A percentile compares a stretch with the other conserved stretches of the same genome.
phyloP scores from a whole-genome alignment of 2,329 filamentous ascomycete species.

The Tolypocladium paradoxum region DNA sequence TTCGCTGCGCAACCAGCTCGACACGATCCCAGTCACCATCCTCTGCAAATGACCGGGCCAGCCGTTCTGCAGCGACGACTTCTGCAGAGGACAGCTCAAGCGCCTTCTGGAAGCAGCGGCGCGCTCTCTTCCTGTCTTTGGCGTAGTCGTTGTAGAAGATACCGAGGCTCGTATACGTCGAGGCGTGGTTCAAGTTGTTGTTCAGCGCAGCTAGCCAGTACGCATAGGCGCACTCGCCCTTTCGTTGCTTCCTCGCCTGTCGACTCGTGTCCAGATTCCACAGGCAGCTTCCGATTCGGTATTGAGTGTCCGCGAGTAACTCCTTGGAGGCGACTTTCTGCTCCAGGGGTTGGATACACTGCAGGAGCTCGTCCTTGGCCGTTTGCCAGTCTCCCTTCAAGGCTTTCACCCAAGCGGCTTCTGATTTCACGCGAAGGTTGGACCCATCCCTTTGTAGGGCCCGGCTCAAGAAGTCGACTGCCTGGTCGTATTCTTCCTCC shows the following conservation, averaged over 20 bases:
- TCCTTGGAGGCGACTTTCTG: conserved; percentile 51
- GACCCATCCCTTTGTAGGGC: conserved; percentile 61
- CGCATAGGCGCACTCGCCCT: conserved; percentile 59
- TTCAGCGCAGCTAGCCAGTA: conserved; percentile 78
- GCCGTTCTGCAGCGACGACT: conserved; percentile 73
- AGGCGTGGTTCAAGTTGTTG: conserved; percentile 77
- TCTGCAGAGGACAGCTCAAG: conserved; percentile 86
- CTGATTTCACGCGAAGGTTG: conserved; percentile 72
- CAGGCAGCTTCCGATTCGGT: conserved; percentile 75
- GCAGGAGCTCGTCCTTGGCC: conserved; percentile 60
- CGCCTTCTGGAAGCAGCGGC: conserved; percentile 93
- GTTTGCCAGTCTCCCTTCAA: conserved; percentile 63
- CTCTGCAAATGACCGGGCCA: conserved; percentile 79
- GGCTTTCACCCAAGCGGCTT: conserved; percentile 87
- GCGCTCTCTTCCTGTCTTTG: conserved; percentile 73
- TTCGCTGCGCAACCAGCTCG: conserved; percentile 79
- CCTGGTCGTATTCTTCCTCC: conserved; percentile 76
- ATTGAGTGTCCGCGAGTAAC: conserved; percentile 75
- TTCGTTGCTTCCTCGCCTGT: conserved; percentile 65
- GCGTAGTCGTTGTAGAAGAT: conserved; percentile 87
- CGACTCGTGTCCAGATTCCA: conserved; percentile 75
- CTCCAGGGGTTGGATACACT: conserved; percentile 55
- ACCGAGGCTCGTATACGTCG: conserved; percentile 83
- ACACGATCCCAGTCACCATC: conserved; percentile 94
- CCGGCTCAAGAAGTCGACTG: conserved; percentile 67